Percentiles rank a stretch among this genome's conserved stretches.
Conservation (phyloP, 2,329 filamentous ascomycete genomes). For the Sporothrix dimorphospora region DNA sequence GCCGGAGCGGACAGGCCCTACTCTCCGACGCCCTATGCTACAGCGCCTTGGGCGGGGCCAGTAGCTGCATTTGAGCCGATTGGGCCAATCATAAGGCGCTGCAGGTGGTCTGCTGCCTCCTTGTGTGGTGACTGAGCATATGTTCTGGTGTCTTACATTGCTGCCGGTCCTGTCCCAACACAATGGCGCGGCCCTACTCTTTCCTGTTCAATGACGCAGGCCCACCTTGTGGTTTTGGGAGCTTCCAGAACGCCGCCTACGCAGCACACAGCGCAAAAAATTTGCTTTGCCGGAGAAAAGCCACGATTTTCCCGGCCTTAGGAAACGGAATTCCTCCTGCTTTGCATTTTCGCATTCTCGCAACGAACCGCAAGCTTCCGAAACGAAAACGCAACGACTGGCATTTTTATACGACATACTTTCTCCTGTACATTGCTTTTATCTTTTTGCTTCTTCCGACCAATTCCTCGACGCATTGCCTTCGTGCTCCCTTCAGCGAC, state of each 20-base stretch:
- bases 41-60: not conserved
- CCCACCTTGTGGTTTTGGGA: slow-evolving; percentile 9
- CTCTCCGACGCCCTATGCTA: slow-evolving; percentile 16
- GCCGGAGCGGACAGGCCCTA: slow-evolving; percentile 26
- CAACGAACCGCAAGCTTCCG: not conserved
- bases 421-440: not conserved
- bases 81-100: slow-evolving; percentile 26
- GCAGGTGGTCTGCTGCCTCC: not conserved
- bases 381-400: not conserved
- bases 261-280: not conserved
- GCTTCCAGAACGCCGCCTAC: slow-evolving; percentile 27
- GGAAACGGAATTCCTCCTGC: not conserved
- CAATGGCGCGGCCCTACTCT: not conserved
- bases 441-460: not conserved
- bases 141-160: not conserved
- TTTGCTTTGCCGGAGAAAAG: slow-evolving; percentile 2
- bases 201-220: slow-evolving; percentile 27
- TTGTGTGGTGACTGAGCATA: slow-evolving; percentile 2
- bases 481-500: not conserved
- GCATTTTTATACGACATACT: not conserved
- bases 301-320: slow-evolving; percentile 12
- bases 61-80: not conserved
- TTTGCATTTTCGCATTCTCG: not conserved
- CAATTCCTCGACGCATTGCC: not conserved
- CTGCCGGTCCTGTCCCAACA: not conserved